These are phyloP conservation scores for Colletotrichum zoysiae DNA, from an alignment of 2,329 filamentous ascomycete genomes.

Conservation along the genomic window DNA sequence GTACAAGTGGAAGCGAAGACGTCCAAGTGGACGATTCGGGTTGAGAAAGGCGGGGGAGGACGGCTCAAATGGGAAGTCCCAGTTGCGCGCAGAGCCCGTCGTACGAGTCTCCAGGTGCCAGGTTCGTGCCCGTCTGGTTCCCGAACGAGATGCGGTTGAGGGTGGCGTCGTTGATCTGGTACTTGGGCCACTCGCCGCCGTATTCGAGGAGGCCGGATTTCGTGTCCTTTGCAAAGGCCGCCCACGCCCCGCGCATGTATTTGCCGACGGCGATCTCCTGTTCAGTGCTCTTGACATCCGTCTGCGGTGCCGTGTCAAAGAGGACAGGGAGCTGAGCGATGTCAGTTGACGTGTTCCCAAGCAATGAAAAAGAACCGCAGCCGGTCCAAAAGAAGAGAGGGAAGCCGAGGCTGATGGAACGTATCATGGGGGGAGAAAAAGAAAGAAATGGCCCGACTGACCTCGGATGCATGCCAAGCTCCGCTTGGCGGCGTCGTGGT, in stretches of 20 bases:
- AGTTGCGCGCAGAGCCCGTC: conserved; percentile 31
- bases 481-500: conserved; percentile 48
- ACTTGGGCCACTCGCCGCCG: conserved; percentile 45
- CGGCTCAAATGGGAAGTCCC: conserved; percentile 17
- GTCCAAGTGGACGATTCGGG: background rate
- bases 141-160: conserved; percentile 47
- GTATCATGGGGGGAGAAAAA: background rate
- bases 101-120: conserved; percentile 38
- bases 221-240: conserved; percentile 55
- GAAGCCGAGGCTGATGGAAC: conserved; percentile 1
- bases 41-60: background rate
- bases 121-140: conserved; percentile 47
- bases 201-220: conserved; percentile 49
- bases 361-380: background rate
- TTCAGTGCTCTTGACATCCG: conserved; percentile 42
- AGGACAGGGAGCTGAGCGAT: conserved; percentile 46
- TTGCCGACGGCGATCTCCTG: conserved; percentile 48
- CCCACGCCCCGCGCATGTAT: conserved; percentile 55
- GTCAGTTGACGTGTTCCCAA: conserved; percentile 17
- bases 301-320: conserved; percentile 48
- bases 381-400: background rate
- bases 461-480: conserved; percentile 51
- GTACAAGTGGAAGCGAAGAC: conserved; percentile 4
- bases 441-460: conserved; percentile 22
- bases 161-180: conserved; percentile 39